phyloP scores from a whole-genome alignment of 164 flowering plant species.

The Kalanchoe fedtschenkoi region DNA sequence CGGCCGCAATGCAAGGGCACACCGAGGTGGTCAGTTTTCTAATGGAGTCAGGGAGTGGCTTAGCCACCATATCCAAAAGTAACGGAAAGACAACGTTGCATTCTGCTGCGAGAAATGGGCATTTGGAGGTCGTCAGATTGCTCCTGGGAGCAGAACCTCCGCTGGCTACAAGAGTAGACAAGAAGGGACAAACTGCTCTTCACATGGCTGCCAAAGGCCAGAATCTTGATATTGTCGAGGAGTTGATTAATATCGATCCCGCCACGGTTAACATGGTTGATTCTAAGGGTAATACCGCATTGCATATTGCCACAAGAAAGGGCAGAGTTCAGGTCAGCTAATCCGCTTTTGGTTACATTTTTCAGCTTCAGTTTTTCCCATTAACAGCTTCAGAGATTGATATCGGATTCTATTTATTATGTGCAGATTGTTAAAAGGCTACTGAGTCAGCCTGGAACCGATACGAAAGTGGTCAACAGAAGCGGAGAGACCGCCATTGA shows the following conservation, averaged over 20 bases:
- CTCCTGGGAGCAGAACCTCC: constrained; percentile 16
- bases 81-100: constrained; percentile 22
- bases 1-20: constrained; percentile 24
- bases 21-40: constrained; percentile 20
- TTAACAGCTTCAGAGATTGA: not conserved
- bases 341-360: not conserved
- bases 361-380: no score
- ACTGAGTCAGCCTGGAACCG: constrained; percentile 31
- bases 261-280: constrained; percentile 8
- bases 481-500: constrained; percentile 77
- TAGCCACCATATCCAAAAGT: constrained; percentile 15
- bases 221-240: not conserved
- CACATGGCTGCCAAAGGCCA: constrained; percentile 13
- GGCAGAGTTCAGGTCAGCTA: constrained; percentile 6
- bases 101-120: constrained; percentile 23
- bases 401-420: not conserved
- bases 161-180: constrained; percentile 8
- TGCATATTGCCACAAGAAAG: constrained; percentile 10
- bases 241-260: constrained; percentile 10
- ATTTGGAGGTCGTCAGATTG: constrained; percentile 19
- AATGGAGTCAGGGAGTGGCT: constrained; percentile 13
- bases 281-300: constrained; percentile 9
- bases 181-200: constrained; percentile 11
- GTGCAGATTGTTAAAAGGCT: constrained; percentile 68
- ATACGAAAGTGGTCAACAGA: constrained; percentile 47